Evolutionary conservation across 2,329 filamentous ascomycete species (phyloP), one percentile per base, ranked within the genome.

Genomic region (Zasmidium angulare): DNA sequence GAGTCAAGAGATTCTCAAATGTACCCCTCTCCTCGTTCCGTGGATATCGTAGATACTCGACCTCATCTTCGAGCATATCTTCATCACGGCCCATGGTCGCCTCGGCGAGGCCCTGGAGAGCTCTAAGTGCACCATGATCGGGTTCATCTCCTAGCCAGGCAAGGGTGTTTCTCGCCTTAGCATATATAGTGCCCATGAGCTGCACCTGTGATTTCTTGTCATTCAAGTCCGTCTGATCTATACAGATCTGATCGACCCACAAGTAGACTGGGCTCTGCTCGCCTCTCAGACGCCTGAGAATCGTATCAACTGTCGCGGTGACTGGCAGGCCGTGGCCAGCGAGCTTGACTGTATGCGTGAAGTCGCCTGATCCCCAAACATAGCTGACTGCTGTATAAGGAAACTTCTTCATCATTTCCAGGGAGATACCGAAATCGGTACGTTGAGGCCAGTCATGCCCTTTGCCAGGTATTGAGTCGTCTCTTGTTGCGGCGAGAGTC

Each of bases 201-300:
- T 58, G 36, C 12, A 73, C 69, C 52, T 72, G 69, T 1, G 20
- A 58, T 11, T 58, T 60, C 31, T 68, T 66, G 53, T 73, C 70
- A 23, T 60, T 46, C 12, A 56, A 52, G 23, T 69, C 63, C 24
- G 55, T 51, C 55, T 72, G 70, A 48, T 73, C 65, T 54, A 73
- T 73, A 51, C 71, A 73, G 2, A 73, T 47, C 24, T 69, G 66
- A 52, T 72, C 71, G 29, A 69, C 62, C 70, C 71, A 72, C 22
- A 57, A 7, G 43, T 6, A 19, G 43, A 46, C 20, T 4, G 43
- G n/a, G 7, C 43, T n/a, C 17, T 6, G 4, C 7, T 46, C 17
- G 4, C 20, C 17, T 4, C 43, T 6, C 43, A 46, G 14, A 17
- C 20, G 17, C 43, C 14, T n/a, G 6, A 46, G 43, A 17, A 46